Evolutionary conservation across 345 rosid genomes (phyloP).

Genomic region (Firmiana major): DNA sequence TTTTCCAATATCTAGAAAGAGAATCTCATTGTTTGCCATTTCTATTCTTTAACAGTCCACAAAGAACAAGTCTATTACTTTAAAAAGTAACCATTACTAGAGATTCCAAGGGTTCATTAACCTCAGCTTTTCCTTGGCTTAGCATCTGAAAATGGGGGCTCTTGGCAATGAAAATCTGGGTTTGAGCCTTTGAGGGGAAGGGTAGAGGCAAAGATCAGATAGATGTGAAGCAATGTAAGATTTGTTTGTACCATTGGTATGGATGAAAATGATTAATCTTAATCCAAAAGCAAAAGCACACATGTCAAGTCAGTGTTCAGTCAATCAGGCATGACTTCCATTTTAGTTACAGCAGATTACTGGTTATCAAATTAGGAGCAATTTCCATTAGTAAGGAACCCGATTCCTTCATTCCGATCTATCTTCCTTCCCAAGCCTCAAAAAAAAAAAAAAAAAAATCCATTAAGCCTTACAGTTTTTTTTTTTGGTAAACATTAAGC

Average conservation of each 20-base stretch:
- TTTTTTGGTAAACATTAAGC: too few species aligned
- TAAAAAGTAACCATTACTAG: background rate
- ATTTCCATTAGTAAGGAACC: background rate
- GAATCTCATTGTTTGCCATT: slow-evolving; percentile 22
- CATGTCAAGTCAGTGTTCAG: background rate
- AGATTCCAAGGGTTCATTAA: background rate
- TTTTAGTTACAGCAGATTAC: slow-evolving; percentile 4
- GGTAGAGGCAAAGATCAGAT: background rate
- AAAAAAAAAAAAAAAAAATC: too few species aligned
- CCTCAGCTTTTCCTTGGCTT: background rate
- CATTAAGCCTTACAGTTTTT: too few species aligned
- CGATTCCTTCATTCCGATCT: slow-evolving; percentile 5
- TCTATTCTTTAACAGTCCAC: slow-evolving; percentile 25
- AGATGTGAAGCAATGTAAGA: background rate
- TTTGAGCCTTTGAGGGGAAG: background rate
- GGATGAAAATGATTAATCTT: background rate
- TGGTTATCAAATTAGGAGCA: background rate
- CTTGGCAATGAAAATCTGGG: background rate
- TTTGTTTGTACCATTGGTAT: background rate
- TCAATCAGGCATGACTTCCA: background rate
- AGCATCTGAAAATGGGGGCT: background rate
- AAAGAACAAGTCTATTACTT: background rate
- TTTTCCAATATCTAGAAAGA: slow-evolving; percentile 14
- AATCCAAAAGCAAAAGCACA: background rate
- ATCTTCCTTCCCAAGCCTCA: slow-evolving; percentile 8